Percentiles rank a stretch among this genome's conserved stretches.
phyloP scores from a whole-genome alignment of 805 yeast genomes.

The Komagataella pastoris region DNA sequence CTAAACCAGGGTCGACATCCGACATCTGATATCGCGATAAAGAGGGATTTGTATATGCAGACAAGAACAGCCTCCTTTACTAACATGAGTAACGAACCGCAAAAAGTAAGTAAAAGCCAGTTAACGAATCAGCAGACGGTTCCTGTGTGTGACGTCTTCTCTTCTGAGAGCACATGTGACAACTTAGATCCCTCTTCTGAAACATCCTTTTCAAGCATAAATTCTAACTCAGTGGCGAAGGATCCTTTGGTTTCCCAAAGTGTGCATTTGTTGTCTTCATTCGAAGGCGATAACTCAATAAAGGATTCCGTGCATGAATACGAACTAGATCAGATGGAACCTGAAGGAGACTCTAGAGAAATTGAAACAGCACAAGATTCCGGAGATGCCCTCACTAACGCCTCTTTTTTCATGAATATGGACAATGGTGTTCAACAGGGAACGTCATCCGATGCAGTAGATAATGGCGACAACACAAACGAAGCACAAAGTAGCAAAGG shows the following conservation, averaged over 20 bases:
- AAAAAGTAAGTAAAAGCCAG: neutral
- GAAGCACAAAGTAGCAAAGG: neutral
- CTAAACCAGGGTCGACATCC: neutral
- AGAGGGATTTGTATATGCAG: neutral
- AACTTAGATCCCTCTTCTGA: neutral
- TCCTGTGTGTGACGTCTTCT: neutral
- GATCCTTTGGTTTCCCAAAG: neutral
- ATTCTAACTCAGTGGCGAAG: neutral
- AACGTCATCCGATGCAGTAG: neutral
- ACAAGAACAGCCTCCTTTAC: neutral
- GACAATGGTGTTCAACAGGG: neutral
- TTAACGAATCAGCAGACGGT: neutral
- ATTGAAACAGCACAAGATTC: neutral
- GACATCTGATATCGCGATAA: neutral
- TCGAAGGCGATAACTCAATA: constrained; percentile 3
- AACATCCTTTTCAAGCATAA: neutral
- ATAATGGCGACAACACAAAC: neutral
- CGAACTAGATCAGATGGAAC: neutral
- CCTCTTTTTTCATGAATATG: neutral
- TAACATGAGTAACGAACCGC: neutral
- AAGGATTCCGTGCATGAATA: neutral
- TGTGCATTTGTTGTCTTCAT: constrained; percentile 6
- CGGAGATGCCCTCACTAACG: neutral
- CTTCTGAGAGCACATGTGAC: neutral
- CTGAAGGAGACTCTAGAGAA: neutral